phyloP scores from a whole-genome alignment of 192 early-diverging fungal genomes.

The Umbelopsis ramanniana region DNA sequence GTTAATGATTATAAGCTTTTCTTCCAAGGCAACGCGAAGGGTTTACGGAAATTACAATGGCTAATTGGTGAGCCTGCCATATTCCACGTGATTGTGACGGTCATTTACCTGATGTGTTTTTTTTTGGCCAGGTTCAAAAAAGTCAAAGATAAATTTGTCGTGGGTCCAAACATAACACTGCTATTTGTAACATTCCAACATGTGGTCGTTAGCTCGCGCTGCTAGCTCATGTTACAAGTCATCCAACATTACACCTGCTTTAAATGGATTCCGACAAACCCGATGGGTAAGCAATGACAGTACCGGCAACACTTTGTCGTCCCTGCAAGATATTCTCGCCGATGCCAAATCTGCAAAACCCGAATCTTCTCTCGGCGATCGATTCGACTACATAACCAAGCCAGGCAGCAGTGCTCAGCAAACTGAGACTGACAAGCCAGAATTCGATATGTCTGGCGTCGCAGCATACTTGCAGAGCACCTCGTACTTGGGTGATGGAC shows the following conservation, averaged over 20 bases:
- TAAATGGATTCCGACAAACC: not conserved
- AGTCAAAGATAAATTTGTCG: not conserved
- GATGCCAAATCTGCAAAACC: not conserved
- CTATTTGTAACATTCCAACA: not conserved
- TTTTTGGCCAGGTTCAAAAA: not conserved
- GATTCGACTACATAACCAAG: not conserved
- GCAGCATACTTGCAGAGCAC: not conserved
- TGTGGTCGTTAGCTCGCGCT: not conserved
- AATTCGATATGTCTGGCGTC: not conserved
- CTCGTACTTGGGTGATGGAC: slow-evolving; percentile 21
- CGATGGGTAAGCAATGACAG: slow-evolving; percentile 7
- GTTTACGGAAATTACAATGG: not conserved
- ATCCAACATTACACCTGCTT: not conserved
- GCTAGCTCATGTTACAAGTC: not conserved
- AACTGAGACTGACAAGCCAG: not conserved
- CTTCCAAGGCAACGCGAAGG: not conserved
- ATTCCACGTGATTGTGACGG: not conserved
- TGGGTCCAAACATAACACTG: not conserved
- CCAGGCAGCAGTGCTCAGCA: not conserved
- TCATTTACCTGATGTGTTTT: not conserved
- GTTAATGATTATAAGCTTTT: no score
- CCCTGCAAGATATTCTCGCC: not conserved
- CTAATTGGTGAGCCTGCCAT: not conserved
- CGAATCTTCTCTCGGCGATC: not conserved
- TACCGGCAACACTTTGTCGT: not conserved